A percentile compares a stretch with the other conserved stretches of the same genome.
phyloP scores from a whole-genome alignment of 2,329 filamentous ascomycete genomes.

The Ascochyta fabae region DNA sequence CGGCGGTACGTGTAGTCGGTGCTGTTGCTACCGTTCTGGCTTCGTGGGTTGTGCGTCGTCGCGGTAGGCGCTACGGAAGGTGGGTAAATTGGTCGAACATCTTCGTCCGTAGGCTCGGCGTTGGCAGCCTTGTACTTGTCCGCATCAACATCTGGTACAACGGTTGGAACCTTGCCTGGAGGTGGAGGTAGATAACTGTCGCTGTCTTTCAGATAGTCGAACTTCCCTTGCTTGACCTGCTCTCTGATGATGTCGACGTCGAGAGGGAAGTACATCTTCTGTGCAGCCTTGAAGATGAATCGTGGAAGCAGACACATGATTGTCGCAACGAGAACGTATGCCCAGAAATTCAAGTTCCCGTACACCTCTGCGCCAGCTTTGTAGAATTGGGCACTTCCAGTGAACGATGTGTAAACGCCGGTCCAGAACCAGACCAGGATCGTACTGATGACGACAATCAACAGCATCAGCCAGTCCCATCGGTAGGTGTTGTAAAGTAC shows the following conservation, averaged over 20 bases:
- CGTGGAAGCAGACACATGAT: constrained; percentile 85
- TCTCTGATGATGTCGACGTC: constrained; percentile 96
- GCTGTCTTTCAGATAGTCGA: constrained; percentile 71
- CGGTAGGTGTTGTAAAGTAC: constrained; percentile 95
- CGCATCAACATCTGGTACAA: constrained; percentile 60
- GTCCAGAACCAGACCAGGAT: constrained; percentile 96
- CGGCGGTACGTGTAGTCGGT: constrained; percentile 78
- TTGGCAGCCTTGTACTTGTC: constrained; percentile 51
- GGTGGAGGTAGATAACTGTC: constrained; percentile 57
- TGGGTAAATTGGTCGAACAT: constrained; percentile 90
- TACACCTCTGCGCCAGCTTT: constrained; percentile 80
- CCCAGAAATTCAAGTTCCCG: constrained; percentile 84
- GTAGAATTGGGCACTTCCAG: constrained; percentile 71
- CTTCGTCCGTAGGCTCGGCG: constrained; percentile 72
- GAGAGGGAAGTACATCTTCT: constrained; percentile 92
- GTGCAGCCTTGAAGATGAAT: constrained; percentile 82
- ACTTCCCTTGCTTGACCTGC: constrained; percentile 83
- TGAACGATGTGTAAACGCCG: constrained; percentile 77
- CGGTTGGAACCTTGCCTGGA: constrained; percentile 57
- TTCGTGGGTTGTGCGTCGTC: constrained; percentile 72
- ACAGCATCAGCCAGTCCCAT: constrained; percentile 95
- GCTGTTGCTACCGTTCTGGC: constrained; percentile 91
- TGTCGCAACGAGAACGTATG: constrained; percentile 77
- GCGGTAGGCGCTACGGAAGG: constrained; percentile 82
- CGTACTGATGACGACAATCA: constrained; percentile 82